Conservation (phyloP, 495 filamentous ascomycete species). For the Tuber aestivum region DNA sequence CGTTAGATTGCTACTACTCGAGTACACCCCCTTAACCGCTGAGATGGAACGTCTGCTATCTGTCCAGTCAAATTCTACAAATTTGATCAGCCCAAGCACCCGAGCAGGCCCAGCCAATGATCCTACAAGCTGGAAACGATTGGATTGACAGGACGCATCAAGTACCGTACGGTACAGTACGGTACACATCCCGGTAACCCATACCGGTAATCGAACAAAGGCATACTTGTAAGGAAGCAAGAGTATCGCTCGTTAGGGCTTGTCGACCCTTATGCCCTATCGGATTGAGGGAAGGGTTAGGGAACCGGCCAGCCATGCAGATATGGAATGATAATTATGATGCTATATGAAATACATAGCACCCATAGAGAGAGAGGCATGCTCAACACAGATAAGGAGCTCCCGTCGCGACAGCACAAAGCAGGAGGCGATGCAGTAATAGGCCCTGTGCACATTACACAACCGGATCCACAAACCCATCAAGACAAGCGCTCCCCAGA, state of each 20-base stretch:
- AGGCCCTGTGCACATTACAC: background rate
- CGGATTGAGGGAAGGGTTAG: background rate
- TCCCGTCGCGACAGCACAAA: background rate
- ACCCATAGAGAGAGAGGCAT: background rate
- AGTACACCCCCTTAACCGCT: background rate
- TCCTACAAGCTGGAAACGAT: background rate
- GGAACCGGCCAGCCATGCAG: background rate
- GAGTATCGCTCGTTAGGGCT: background rate
- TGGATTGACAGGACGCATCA: background rate
- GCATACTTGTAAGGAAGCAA: background rate
- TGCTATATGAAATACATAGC: no score
- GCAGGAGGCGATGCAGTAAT: background rate
- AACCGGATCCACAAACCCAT: background rate
- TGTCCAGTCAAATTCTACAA: background rate
- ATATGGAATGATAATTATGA: no score
- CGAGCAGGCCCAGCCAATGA: background rate
- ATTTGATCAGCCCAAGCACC: background rate
- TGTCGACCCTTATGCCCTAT: background rate
- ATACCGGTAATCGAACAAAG: no score
- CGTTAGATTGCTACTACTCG: background rate
- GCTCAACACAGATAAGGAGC: background rate
- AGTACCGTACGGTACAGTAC: no score
- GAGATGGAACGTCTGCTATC: background rate
- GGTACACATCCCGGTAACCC: no score
- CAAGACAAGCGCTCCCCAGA: background rate